Evolutionary conservation across 176 grass and related monocot species (phyloP), one percentile per base, ranked within the genome.

Genomic region (Carex scoparia): DNA sequence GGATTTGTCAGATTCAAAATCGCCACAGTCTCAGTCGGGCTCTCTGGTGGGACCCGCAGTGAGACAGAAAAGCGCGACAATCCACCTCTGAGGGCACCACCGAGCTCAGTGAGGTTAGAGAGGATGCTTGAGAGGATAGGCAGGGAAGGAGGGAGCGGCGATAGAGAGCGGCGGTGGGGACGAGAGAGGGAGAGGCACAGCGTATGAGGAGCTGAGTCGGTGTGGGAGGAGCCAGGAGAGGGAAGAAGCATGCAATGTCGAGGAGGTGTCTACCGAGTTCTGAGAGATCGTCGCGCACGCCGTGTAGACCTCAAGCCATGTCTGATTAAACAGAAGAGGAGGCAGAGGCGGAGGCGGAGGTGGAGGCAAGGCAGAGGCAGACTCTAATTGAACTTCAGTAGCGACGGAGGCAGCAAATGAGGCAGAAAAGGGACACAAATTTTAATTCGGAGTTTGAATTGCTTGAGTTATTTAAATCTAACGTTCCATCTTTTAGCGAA

Each of bases 221-320:
- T 87, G 88, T 93, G 85, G 4, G 86, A 70, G 94, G 91, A 56
- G 54, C 61, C 27, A 98, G 88, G 0, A 98, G 84, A 28, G 95
- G 95, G 89, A 98, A 84, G 86, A 98, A 94, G 91, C 95, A 98
- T 55, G 95, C 95, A 87, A 98, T 90, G 80, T 93, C 95, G 15
- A 98, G 84, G 53, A 98, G 91, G 82, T 98, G 95, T 5, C 95
- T 89, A 12, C 95, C 93, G 51, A 98, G 91, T 90, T 98, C 95
- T 4, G 93, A 92, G 10, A 98, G 92, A 90, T 98, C 95, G 88
- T 98, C 93, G 15, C 93, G 89, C 51, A 98, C 95, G 86, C 95
- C 95, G 37, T 93, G 93, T 80, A 98, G 87, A 12, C 95, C 95
- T 27, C 95, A 88, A 79, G 93, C 93, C 95, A 97, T 97, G 66